Evolutionary conservation across 108 stramenopile species (phyloP).

Genomic region (Epithemia pelagica): DNA sequence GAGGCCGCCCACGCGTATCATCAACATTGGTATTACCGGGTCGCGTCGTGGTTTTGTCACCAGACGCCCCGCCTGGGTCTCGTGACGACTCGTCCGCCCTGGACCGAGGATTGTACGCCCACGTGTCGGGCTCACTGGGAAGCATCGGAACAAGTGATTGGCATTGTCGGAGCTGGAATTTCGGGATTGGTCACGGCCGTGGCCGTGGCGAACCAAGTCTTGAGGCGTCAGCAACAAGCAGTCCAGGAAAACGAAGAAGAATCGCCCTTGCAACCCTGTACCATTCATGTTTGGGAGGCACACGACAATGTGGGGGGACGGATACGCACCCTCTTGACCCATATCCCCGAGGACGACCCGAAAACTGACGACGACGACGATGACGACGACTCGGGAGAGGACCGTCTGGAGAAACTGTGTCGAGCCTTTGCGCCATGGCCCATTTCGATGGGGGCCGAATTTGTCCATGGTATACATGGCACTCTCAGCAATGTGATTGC

Average conservation of each 20-base stretch:
- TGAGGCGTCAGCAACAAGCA: conserved; percentile 13
- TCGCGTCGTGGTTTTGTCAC: conserved; percentile 13
- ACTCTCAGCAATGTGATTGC: conserved; percentile 16
- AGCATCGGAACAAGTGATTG: neutral
- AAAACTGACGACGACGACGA: neutral
- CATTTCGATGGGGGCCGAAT: conserved; percentile 29
- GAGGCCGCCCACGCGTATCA: conserved; percentile 6
- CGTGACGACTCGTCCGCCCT: neutral
- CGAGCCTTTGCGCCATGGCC: conserved; percentile 25
- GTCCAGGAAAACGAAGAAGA: conserved; percentile 16
- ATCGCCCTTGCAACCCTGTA: conserved; percentile 12
- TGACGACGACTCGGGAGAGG: neutral
- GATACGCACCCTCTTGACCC: conserved; percentile 25
- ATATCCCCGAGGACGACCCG: neutral
- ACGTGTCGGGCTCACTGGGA: neutral
- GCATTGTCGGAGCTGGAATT: conserved; percentile 16
- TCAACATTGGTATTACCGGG: conserved; percentile 12
- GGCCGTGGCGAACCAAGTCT: conserved; percentile 5
- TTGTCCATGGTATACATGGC: conserved; percentile 27
- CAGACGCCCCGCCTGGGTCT: neutral
- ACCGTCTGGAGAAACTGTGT: neutral
- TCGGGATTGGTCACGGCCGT: conserved; percentile 14
- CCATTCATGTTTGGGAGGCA: conserved; percentile 25
- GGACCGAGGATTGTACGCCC: neutral
- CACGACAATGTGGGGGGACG: conserved; percentile 23